Base-by-base conservation (phyloP, 2,329 filamentous ascomycete species). In the Piedraia hortae region DNA sequence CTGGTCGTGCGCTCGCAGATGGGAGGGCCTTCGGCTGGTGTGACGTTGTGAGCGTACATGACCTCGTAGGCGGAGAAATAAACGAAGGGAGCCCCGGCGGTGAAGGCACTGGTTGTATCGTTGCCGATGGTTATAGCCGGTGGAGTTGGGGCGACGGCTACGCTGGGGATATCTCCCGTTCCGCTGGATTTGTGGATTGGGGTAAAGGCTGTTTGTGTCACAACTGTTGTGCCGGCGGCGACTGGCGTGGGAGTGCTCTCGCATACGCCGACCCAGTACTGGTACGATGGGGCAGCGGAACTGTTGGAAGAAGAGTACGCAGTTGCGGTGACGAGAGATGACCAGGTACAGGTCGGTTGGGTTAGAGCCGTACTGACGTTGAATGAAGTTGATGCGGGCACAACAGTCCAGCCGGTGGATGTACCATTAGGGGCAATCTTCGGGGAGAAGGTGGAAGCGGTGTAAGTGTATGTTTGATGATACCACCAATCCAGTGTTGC, bases 31-130 rank as follows among this genome's bases (percentile, higher is more conserved):
- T 43, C 33, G 6, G 24, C 21, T 10, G 30, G 20, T 4, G 30
- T 35, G 8, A 32, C 32, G 3, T 31, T 29, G n/a, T 31, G 25
- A 16, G 36, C 36, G 13, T 26, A 39, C 21, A 46, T 42, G n/a
- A 52, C 36, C 25, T 51, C 46, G 26, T 51, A 52, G 4, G 36
- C 35, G 10, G 42, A 45, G 29, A 52, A 49, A 26, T 48, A 45
- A 4, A 51, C 41, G 20, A 50, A 47, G 1, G 48, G 44, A 1
- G 47, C 49, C 9, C 37, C 19, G 32, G 37, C 28, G 6, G 32
- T 26, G 21, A 31, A 34, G 6, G 31, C 34, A 17, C 7, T 10
- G 10, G 16, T 17, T 10, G 16, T 17, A n/a, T n/a, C n/a, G 10
- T 17, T 17, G 16, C 27, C 28, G 10, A 20, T 25, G 10, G 28